These are phyloP conservation scores for Zopfochytrium polystomum DNA, from an alignment of 371 early-diverging fungal genomes.

Conservation along the genomic window DNA sequence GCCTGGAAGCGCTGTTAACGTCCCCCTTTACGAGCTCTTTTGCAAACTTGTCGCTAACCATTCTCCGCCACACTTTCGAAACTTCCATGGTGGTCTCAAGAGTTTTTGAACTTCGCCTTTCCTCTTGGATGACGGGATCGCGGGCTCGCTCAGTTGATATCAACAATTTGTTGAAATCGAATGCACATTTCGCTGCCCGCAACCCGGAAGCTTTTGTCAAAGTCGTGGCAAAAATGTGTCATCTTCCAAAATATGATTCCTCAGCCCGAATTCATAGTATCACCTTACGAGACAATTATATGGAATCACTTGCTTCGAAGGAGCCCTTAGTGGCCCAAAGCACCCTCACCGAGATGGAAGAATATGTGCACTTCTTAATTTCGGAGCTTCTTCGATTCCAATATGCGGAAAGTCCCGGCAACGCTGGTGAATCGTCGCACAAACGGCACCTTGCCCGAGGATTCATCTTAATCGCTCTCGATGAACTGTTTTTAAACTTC, in stretches of 20 bases:
- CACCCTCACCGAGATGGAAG: constrained; percentile 26
- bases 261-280: background rate
- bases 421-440: constrained; percentile 18
- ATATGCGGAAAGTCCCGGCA: constrained; percentile 32
- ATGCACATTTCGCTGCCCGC: constrained; percentile 71
- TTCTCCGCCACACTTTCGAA: no score
- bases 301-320: no score
- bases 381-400: constrained; percentile 43
- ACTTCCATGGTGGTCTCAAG: no score
- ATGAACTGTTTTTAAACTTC: constrained; percentile 82
- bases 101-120: no score
- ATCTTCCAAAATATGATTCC: constrained; percentile 55
- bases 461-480: constrained; percentile 79
- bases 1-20: no score
- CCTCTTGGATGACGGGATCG: no score
- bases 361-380: constrained; percentile 47
- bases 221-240: constrained; percentile 63
- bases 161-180: constrained; percentile 65
- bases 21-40: no score
- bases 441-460: constrained; percentile 62
- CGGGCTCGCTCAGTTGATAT: constrained; percentile 75
- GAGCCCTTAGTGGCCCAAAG: no score
- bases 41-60: no score
- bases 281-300: no score
- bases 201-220: constrained; percentile 67